Conservation (phyloP, 495 filamentous ascomycete species). For the Neurospora terricola region DNA sequence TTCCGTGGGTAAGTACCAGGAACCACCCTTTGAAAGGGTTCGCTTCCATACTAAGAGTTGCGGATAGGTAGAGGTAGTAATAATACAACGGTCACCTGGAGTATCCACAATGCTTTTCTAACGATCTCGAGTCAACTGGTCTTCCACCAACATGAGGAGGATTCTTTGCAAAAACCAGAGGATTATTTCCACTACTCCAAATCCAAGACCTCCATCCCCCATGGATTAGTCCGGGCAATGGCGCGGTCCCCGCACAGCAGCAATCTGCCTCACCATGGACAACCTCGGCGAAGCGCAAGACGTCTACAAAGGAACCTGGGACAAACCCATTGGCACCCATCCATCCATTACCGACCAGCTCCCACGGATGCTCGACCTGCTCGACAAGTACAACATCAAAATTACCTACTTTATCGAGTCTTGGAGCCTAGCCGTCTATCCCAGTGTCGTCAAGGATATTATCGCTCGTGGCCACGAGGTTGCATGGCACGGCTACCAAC, state of each 20-base stretch:
- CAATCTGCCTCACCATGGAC: slow-evolving; percentile 30
- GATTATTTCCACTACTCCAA: not conserved
- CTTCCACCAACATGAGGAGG: not conserved
- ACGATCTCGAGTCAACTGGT: not conserved
- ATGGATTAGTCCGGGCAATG: slow-evolving; percentile 2
- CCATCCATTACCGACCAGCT: slow-evolving; percentile 17
- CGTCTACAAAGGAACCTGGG: slow-evolving; percentile 18
- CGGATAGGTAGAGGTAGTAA: not conserved
- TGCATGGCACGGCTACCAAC: slow-evolving; percentile 28
- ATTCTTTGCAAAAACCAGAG: not conserved
- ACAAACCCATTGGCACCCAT: slow-evolving; percentile 19
- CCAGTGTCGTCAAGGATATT: slow-evolving; percentile 9
- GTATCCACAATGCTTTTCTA: too few relatives aligned
- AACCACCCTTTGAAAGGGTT: not conserved
- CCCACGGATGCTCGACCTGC: slow-evolving; percentile 23
- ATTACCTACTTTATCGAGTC: slow-evolving; percentile 28
- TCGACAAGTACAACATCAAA: slow-evolving; percentile 13
- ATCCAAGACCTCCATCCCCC: not conserved
- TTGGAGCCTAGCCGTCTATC: slow-evolving; percentile 25
- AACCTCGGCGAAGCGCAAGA: slow-evolving; percentile 32
- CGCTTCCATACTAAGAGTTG: not conserved
- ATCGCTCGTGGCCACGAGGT: slow-evolving; percentile 17
- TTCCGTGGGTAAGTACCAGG: not conserved
- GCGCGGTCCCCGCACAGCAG: slow-evolving; percentile 17
- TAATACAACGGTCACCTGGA: not conserved